Evolutionary conservation across 495 filamentous ascomycete genomes (phyloP), one percentile per base, ranked within the genome.

Genomic region (Lasiosphaeris hirsuta): DNA sequence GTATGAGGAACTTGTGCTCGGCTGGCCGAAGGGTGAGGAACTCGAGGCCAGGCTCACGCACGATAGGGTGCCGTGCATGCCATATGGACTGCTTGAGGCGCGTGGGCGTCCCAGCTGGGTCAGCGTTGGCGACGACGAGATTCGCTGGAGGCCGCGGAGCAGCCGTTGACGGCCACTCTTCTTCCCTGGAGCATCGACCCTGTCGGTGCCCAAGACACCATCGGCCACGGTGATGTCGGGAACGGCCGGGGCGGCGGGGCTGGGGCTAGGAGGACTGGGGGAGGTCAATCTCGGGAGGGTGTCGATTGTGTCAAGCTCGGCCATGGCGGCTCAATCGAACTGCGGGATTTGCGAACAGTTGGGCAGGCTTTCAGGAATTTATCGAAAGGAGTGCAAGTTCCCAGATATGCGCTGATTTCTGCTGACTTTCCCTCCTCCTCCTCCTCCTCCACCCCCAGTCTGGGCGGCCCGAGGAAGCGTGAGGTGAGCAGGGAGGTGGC

Each of bases 71-170:
- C 74, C 66, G 36, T 72, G 66, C 13, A 61, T 59, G 58, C 68
- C 57, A 49, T 81, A 95, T 3, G 85, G 89, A 69, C 83, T 87
- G 58, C 85, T 83, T 46, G 84, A 78, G 54, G 82, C 81, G 61
- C 87, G 76, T 63, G 86, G 78, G 59, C 88, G 82, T 30, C 84
- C 78, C 47, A 86, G 68, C 51, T 84, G 83, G 34, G 81, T 72
- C 30, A 97, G 74, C 18, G 89, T 87, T 9, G 90, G 88, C 2
- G 88, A 91, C 2, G 94, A 97, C 13, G 92, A 89, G 57, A 97
- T 94, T 41, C 91, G 88, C 63, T 95, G 86, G 47, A 98, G 80
- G 47, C 84, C 85, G 57, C 90, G 86, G 17, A 96, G 72, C 40
- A 97, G 74, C 50, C 85, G 85, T 54, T 86, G 84, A 35, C 89